Base-by-base conservation (phyloP, 23 red algal genomes). In the Porphyridium purpureum region DNA sequence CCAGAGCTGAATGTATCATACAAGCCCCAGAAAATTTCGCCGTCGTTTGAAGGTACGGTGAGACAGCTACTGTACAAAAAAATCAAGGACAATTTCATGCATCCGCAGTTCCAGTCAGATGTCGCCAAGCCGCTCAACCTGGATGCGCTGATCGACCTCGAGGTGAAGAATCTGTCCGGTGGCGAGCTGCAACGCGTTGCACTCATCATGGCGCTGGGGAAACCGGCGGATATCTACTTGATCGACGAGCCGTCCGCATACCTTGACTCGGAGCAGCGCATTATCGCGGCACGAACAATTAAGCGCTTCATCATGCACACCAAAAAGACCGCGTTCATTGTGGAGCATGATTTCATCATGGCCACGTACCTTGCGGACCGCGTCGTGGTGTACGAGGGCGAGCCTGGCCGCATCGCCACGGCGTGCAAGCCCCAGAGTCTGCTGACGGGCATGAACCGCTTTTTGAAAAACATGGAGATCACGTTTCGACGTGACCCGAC, bases 321-420 rank as follows among this genome's bases (percentile, higher is more conserved):
- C 14, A 95, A 95, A 52, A 86, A 85, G 66, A 80, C 88, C 1
- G 88, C 88, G 22, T 95, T 80, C 50, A 64, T 95, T 9, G 79
- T 95, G 21, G 88, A 95, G 67, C 88, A 95, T 49, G 88, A 95
- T 35, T 95, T 95, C 53, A 95, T 95, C 41, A 85, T 95, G 88
- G 70, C 78, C 60, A 84, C 88, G 9, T 95, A 95, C 50, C 53
- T 74, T 24, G 38, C 38, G 38, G 38, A 44, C 38, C 11, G 38
- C 11, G 79, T 95, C 1, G 57, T 95, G 24, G 88, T 95, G 35
- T 95, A 84, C 50, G 88, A 95, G 48, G 88, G 88, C 2, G 64
- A 41, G 34, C 88, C 88, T 0, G 88, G 70, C 22, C 62, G 35
- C 6, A 58, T 80, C 11, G 75, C 68, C 31, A 66, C 52, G n/a